Evolutionary conservation across 257 asterid genomes (phyloP), one percentile per base, ranked within the genome.

Genomic region (Craterostigma plantagineum): DNA sequence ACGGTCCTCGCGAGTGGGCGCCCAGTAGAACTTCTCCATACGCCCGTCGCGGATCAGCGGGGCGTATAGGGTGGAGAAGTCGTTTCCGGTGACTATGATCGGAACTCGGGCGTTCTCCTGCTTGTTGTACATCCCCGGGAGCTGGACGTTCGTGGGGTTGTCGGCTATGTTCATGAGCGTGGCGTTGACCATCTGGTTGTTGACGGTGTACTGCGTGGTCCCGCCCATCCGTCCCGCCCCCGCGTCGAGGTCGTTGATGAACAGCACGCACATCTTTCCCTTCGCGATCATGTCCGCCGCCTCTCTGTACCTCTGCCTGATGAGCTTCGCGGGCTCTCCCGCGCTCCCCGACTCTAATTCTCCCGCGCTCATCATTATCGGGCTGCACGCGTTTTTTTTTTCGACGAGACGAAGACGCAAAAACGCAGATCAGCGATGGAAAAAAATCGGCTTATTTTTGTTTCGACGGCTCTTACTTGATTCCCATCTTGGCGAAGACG

Each of bases 121-220:
- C 45, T 40, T 40, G 45, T 40, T 40, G 45, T 40, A 40, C 45
- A 40, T 40, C 3, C 45, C 45, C 15, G 45, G 45, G n/a, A 40
- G 45, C 45, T 40, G 45, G 3, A 40, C 45, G 45, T 40, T 40
- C 16, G 45, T 40, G 2, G 45, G 45, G 17, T 40, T 40, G 16
- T 40, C 45, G 16, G 45, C 45, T 1, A 40, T 40, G 17, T 40
- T 40, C 45, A 40, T 40, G 15, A 40, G 45, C 2, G 45, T 40
- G 3, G 45, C 45, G 45, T 40, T 40, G 16, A 40, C 45, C 45
- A 40, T 40, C 40, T 36, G 40, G 40, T 36, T 36, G 40, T 36
- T 36, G 40, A 36, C 40, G 3, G 40, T 36, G 40, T 36, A 36
- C 14, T 36, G 40, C 12, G 40, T 36, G 40, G 40, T 36, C 4